A percentile compares a stretch with the other conserved stretches of the same genome.
These are phyloP conservation scores for Coemansia sp. DNA, from an alignment of 192 early-diverging fungal genomes.

Conservation along the genomic window DNA sequence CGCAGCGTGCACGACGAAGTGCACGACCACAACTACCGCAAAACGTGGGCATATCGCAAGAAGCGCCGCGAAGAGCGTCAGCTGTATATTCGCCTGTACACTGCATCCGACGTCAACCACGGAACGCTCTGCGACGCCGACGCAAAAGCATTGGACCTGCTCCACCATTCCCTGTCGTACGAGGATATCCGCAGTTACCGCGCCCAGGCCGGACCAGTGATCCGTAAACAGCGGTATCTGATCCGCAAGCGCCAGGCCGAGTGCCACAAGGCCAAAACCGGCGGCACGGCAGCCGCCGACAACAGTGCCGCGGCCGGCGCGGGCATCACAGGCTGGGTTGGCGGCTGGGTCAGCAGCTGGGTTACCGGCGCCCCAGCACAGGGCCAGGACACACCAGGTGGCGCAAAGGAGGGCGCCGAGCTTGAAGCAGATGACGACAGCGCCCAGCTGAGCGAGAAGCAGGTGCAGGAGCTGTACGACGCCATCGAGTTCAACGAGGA, in stretches of 20 bases:
- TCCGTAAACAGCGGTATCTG: slow-evolving; percentile 71
- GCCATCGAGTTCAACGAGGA: slow-evolving; percentile 93
- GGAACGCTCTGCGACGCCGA: slow-evolving; percentile 50
- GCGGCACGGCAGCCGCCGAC: neutral
- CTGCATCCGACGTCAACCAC: slow-evolving; percentile 51
- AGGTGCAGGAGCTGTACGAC: slow-evolving; percentile 87
- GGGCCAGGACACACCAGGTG: neutral
- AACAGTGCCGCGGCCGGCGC: slow-evolving; percentile 6
- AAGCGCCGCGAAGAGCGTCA: slow-evolving; percentile 80
- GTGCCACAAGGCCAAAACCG: slow-evolving; percentile 1
- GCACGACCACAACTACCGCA: slow-evolving; percentile 76
- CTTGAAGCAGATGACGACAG: slow-evolving; percentile 3
- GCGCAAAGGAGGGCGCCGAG: neutral
- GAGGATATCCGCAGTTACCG: slow-evolving; percentile 90
- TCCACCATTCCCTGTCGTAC: slow-evolving; percentile 79
- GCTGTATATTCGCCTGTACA: slow-evolving; percentile 75
- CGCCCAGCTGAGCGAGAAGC: slow-evolving; percentile 70
- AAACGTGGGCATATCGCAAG: slow-evolving; percentile 81
- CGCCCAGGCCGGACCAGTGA: slow-evolving; percentile 65
- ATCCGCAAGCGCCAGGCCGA: slow-evolving; percentile 50
- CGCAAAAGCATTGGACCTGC: slow-evolving; percentile 52
- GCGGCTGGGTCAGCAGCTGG: slow-evolving; percentile 53
- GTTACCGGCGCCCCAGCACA: slow-evolving; percentile 21
- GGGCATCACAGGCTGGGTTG: slow-evolving; percentile 51
- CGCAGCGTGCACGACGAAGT: no score